Evolutionary conservation across 2,329 filamentous ascomycete species (phyloP).

Genomic region (Aspergillus novofumigatus): DNA sequence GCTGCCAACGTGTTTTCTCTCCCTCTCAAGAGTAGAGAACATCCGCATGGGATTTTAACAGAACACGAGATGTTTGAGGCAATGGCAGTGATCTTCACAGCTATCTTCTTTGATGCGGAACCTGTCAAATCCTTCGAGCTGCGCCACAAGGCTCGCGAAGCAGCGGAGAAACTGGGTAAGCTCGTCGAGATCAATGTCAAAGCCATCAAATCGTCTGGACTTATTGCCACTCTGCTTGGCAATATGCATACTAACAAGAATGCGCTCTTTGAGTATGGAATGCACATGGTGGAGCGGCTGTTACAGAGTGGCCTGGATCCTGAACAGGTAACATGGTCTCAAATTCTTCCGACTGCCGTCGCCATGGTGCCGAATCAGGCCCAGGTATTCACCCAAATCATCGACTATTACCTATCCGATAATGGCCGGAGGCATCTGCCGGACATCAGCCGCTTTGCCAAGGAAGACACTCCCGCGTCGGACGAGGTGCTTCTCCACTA

Average conservation of each 20-base stretch:
- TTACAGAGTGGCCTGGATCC: slow-evolving; percentile 59
- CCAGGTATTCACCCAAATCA: slow-evolving; percentile 67
- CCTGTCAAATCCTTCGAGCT: slow-evolving; percentile 63
- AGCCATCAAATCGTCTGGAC: slow-evolving; percentile 50
- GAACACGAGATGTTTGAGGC: slow-evolving; percentile 57
- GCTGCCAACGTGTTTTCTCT: slow-evolving; percentile 53
- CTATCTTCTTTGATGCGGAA: slow-evolving; percentile 64
- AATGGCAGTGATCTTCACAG: slow-evolving; percentile 61
- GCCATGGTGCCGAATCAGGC: slow-evolving; percentile 68
- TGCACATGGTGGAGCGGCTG: slow-evolving; percentile 61
- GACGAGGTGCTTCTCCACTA: slow-evolving; percentile 66
- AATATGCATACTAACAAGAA: slow-evolving; percentile 50
- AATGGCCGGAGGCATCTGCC: slow-evolving; percentile 54
- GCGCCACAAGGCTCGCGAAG: slow-evolving; percentile 53
- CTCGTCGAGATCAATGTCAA: slow-evolving; percentile 64
- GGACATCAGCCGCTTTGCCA: slow-evolving; percentile 58
- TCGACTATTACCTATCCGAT: slow-evolving; percentile 67
- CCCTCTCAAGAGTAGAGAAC: slow-evolving; percentile 51
- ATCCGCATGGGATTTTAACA: slow-evolving; percentile 50
- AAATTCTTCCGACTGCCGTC: slow-evolving; percentile 64
- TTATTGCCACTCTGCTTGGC: slow-evolving; percentile 52
- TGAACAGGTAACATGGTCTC: slow-evolving; percentile 66
- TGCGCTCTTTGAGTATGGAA: slow-evolving; percentile 60
- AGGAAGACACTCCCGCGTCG: slow-evolving; percentile 51
- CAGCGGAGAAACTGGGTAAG: slow-evolving; percentile 57